Evolutionary conservation across 2,329 filamentous ascomycete genomes (phyloP).

Genomic region (Aspergillus terreus): DNA sequence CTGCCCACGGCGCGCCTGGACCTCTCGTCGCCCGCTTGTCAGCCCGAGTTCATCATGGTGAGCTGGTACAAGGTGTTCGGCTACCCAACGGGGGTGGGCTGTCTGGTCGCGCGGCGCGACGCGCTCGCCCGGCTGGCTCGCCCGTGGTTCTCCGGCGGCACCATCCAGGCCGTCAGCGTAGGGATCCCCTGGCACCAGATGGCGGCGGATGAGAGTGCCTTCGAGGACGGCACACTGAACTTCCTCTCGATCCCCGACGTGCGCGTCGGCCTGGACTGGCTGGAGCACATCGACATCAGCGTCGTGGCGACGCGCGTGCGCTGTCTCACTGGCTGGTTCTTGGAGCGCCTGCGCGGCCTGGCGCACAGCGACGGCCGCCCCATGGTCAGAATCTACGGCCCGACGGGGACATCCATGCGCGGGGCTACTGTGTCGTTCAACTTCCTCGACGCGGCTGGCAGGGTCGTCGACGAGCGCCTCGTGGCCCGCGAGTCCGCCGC

Average conservation of each 20-base stretch:
- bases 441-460: conserved; percentile 3
- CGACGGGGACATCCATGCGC: neutral
- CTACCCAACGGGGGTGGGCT: conserved; percentile 7
- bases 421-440: conserved; percentile 7
- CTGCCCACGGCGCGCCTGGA: conserved; percentile 6
- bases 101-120: conserved; percentile 8
- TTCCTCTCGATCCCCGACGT: conserved; percentile 9
- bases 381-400: conserved; percentile 6
- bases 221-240: conserved; percentile 9
- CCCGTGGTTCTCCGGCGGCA: conserved; percentile 9
- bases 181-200: conserved; percentile 3
- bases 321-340: conserved; percentile 8
- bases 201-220: conserved; percentile 3
- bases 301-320: conserved; percentile 5
- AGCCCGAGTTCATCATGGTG: conserved; percentile 7
- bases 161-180: conserved; percentile 1
- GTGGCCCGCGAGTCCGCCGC: conserved; percentile 6
- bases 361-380: conserved; percentile 3
- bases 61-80: conserved; percentile 12
- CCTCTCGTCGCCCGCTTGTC: neutral
- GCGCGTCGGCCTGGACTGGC: conserved; percentile 5
- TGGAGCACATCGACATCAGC: neutral
- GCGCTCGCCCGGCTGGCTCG: conserved; percentile 4
- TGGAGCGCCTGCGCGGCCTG: conserved; percentile 4
- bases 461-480: conserved; percentile 9